Evolutionary conservation across 2,329 filamentous ascomycete species (phyloP).

Genomic region (Sporothrix pseudoabietina): DNA sequence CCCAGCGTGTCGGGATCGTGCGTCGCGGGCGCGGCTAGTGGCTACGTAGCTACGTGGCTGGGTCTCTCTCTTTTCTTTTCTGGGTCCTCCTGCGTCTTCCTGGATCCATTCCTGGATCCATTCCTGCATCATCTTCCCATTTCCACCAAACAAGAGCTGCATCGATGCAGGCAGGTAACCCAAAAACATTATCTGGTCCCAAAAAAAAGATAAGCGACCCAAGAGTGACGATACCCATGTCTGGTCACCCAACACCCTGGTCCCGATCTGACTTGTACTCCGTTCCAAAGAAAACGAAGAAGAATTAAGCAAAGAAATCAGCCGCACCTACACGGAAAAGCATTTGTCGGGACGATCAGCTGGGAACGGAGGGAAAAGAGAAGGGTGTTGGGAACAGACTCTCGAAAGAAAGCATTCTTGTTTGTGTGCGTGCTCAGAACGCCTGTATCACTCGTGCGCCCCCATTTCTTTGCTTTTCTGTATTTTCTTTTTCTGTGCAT

Average conservation of each 20-base stretch:
- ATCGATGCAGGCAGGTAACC: background rate
- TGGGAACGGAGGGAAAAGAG: background rate
- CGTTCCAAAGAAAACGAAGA: background rate
- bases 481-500: background rate
- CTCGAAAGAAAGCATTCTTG: background rate
- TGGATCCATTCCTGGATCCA: background rate
- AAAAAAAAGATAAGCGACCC: background rate
- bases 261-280: background rate
- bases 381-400: background rate
- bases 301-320: background rate
- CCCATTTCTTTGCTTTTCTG: background rate
- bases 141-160: background rate
- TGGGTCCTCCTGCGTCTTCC: no score
- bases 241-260: background rate
- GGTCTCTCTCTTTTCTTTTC: background rate
- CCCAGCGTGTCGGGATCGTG: constrained; percentile 10
- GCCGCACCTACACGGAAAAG: background rate
- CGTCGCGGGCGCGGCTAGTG: background rate
- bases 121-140: background rate
- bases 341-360: background rate
- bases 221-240: background rate
- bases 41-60: background rate
- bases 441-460: background rate
- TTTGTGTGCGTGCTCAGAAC: background rate
- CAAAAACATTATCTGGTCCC: background rate